These are phyloP conservation scores for Hypomontagnella submonticulosa DNA, from an alignment of 495 filamentous ascomycete genomes.

Conservation along the genomic window DNA sequence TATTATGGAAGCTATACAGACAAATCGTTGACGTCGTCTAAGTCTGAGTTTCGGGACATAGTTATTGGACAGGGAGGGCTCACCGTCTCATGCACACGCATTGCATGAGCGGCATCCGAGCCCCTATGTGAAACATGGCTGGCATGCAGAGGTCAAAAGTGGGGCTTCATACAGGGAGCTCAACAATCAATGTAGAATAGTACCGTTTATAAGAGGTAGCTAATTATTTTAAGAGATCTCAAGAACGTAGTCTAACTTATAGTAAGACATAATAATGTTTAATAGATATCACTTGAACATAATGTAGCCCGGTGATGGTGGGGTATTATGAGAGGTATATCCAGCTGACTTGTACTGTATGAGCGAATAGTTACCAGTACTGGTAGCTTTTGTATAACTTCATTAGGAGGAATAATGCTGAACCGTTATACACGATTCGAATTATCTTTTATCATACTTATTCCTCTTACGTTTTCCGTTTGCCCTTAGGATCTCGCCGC, in stretches of 20 bases:
- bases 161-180: neutral
- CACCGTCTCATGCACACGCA: constrained; percentile 35
- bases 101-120: constrained; percentile 10
- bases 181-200: no score
- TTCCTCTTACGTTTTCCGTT: constrained; percentile 38
- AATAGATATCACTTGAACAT: no score
- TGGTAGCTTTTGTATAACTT: no score
- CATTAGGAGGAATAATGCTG: no score
- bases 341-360: no score
- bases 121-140: constrained; percentile 22
- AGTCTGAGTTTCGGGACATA: constrained; percentile 1
- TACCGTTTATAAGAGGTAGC: no score
- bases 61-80: constrained; percentile 1
- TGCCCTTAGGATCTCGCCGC: constrained; percentile 57
- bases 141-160: constrained; percentile 7
- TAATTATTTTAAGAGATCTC: no score
- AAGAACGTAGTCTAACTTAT: no score
- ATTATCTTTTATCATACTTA: neutral
- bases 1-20: neutral
- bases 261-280: no score
- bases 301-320: no score
- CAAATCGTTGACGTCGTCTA: constrained; percentile 16
- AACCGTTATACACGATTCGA: neutral
- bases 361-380: no score
- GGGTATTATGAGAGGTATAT: no score